Base-by-base conservation (phyloP, 805 yeast species). In the Metschnikowia borealis region DNA sequence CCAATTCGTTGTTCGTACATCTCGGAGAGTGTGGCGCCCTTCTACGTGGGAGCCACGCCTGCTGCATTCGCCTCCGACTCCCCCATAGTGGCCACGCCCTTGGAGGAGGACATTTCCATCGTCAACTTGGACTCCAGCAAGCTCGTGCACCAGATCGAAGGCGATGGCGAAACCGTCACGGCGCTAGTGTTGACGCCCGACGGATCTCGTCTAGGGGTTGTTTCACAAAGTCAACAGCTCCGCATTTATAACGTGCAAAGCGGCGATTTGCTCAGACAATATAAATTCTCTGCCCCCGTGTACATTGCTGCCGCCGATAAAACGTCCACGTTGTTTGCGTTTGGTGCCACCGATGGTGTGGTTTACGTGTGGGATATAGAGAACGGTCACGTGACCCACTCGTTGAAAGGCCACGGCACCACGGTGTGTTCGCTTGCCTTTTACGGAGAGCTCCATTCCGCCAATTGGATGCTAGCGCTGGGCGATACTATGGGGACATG, bases 291-390 rank as follows among this genome's bases (percentile, higher is more conserved):
- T 2, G 85, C 97, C 1, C 96, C 97, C 1, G 86, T 88, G 1
- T 88, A 87, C 65, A 84, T 89, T 10, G 78, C 89, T 41, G 75
- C 85, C 10, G 81, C 80, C 20, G 99, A 94, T 66, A 64, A 79
- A 2, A 89, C 97, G 0, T 85, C 96, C 2, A 83, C 96, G 2
- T 73, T 94, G 35, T 81, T 91, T 61, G 96, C 97, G 17, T 84
- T 94, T 62, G 99, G 99, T 37, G 90, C 96, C 43, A 87, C 97
- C 0, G 99, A 94, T 67, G 98, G 99, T 44, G 79, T 83, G 38
- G 86, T 91, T 15, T 83, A 88, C 41, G 95, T 94, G 1, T 90
- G 96, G 85, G 99, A 94, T 66, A 78, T 94, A 35, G 91, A 83
- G 55, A 90, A 90, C 34, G 91, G 94, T 1, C 89, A 79, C 56